Base-by-base conservation (phyloP, 495 filamentous ascomycete genomes). In the Talaromyces stipitatus region DNA sequence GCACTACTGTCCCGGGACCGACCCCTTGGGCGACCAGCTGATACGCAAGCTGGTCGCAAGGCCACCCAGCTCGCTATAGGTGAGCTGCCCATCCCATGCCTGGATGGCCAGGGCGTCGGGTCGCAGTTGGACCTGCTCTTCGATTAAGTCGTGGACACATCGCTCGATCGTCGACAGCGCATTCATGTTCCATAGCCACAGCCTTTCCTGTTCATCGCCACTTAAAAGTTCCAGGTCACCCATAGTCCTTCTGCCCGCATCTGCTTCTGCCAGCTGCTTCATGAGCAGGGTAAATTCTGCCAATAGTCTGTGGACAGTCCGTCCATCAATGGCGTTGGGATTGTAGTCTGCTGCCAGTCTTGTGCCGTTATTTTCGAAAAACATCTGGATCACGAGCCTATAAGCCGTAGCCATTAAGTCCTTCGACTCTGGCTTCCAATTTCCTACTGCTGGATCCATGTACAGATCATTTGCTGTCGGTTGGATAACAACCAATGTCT, bases 11-110 rank as follows among this genome's bases (percentile, higher is more conserved):
- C 20, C 67, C 72, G 12, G 66, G 58, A 10, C 63, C 60, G 51
- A 50, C 71, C 54, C 59, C 70, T 58, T 22, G 2, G 67, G 62
- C 45, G 61, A 60, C 1, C 3, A 54, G 20, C 70, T 69, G 16
- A 73, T n/a, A n/a, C 5, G 72, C 69, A 2, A 67, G 58, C 7
- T 23, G 70, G 50, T 20, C 7, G 72, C 61, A n/a, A 72, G 56
- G 0, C 58, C 36, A 20, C 79, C 69, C 5, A 83, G 65, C 32
- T 83, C 69, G n/a, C 52, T 20, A 56, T 83, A 83, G 8, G 76
- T 80, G 51, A 80, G 69, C 28, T 64, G 48, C 14, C 73, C 79
- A 58, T 84, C 81, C 74, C 73, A 81, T 8, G 69, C 57, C 36
- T 45, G 61, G 1, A 78, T 41, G 14, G 73, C 70, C 3, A 58